Evolutionary conservation across 2,329 filamentous ascomycete genomes (phyloP).

Genomic region (Verruconis gallopava): DNA sequence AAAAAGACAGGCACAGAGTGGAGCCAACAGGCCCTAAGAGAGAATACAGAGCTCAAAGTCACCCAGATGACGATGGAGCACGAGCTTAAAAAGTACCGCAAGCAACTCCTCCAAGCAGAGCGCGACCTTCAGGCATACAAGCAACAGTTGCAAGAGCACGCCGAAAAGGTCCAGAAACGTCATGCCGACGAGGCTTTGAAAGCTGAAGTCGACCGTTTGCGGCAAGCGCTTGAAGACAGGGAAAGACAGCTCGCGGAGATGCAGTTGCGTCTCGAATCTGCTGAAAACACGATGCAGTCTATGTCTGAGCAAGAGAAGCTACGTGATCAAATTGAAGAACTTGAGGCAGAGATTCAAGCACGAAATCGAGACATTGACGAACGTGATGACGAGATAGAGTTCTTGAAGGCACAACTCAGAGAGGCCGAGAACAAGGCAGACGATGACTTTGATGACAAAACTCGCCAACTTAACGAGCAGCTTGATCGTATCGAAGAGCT

Average conservation of each 20-base stretch:
- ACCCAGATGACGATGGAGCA: constrained; percentile 80
- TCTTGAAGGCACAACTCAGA: constrained; percentile 21
- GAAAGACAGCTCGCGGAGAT: constrained; percentile 23
- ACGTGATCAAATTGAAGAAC: constrained; percentile 21
- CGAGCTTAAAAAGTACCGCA: constrained; percentile 77
- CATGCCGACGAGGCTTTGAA: constrained; percentile 59
- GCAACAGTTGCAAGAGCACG: constrained; percentile 67
- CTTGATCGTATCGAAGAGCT: constrained; percentile 22
- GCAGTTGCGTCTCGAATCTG: constrained; percentile 12
- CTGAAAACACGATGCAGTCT: not conserved
- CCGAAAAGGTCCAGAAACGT: constrained; percentile 66
- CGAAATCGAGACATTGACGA: constrained; percentile 24
- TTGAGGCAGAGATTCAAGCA: constrained; percentile 22
- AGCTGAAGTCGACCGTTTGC: constrained; percentile 41
- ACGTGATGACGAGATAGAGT: constrained; percentile 25
- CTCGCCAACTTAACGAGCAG: constrained; percentile 20
- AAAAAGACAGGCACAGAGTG: constrained; percentile 79
- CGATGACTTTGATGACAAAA: constrained; percentile 20
- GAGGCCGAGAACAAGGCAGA: constrained; percentile 20
- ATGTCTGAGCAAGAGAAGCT: constrained; percentile 13
- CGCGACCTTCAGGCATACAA: constrained; percentile 75
- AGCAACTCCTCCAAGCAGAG: constrained; percentile 69
- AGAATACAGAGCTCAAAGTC: constrained; percentile 94
- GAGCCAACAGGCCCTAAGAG: constrained; percentile 76
- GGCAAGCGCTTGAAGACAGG: constrained; percentile 31